Evolutionary conservation across 2,329 filamentous ascomycete genomes (phyloP), one percentile per base, ranked within the genome.

Genomic region (Neophaeococcomyces mojaviensis): DNA sequence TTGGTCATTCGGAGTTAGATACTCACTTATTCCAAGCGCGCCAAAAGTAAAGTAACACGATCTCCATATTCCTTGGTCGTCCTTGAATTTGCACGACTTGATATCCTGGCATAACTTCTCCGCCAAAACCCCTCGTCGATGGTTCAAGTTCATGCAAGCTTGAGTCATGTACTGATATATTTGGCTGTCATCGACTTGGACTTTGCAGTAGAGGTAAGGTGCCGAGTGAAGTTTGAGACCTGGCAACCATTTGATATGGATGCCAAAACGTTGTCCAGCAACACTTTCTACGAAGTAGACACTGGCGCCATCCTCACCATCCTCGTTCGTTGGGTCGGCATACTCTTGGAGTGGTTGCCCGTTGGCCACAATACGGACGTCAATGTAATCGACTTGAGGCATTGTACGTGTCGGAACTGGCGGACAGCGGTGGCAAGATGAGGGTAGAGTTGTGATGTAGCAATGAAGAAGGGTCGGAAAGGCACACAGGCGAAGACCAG

Each of bases 281-380:
- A 24, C 33, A 13, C 9, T 15, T 19, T 44, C 43, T 7, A 39
- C 16, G 13, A 24, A 39, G 37, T 24, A 20, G 4, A 39, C 37
- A 20, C 26, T 28, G 3, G 15, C 37, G 30, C 38, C n/a, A 13
- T 22, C 22, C 13, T 40, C 31, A 13, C 4, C 20, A 20, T 39
- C 37, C 19, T 43, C 18, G 13, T 22, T 16, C 13, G 35, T 24
- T 12, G 48, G 48, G 16, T 42, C 45, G 18, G 16, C 7, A 38
- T 48, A 48, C 37, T 50, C 46, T 13, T n/a, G 5, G 7, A 50
- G 26, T 9, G 45, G 48, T 22, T 20, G 13, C 34, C 41, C 45
- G 30, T 45, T 36, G 36, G 48, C 46, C 16, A 38, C n/a, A 32
- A 48, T 15, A n/a, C 24, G 20, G 9, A 44, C 45, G 10, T 48